phyloP scores from a whole-genome alignment of 805 yeast species.

The Wickerhamomyces bisporus region DNA sequence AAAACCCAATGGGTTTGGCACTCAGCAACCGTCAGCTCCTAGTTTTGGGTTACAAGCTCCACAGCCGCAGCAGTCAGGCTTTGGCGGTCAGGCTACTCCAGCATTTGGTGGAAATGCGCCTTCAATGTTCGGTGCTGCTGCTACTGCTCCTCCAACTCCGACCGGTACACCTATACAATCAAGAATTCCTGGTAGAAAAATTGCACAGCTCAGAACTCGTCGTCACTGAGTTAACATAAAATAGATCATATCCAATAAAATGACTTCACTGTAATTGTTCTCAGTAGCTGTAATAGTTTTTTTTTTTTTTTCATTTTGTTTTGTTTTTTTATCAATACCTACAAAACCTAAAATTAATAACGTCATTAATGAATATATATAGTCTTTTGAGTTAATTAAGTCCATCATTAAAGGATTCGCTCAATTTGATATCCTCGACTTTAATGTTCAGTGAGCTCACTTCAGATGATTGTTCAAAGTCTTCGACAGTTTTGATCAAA shows the following conservation, averaged over 20 bases:
- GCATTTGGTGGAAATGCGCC: slow-evolving; percentile 2
- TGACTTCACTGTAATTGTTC: too few species aligned
- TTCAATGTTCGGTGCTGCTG: slow-evolving; percentile 4
- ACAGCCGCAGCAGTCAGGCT: neutral
- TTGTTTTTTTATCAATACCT: too few species aligned
- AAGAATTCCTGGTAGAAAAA: slow-evolving; percentile 20
- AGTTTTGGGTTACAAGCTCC: slow-evolving; percentile 1
- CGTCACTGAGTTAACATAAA: slow-evolving; percentile 14
- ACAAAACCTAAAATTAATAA: too few species aligned
- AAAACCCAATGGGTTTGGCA: slow-evolving; percentile 2
- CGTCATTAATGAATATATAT: too few species aligned
- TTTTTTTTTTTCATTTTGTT: too few species aligned
- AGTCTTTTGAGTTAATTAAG: too few species aligned
- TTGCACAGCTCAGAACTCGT: slow-evolving; percentile 24
- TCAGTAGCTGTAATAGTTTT: too few species aligned
- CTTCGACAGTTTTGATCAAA: slow-evolving; percentile 52
- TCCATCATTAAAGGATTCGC: too few species aligned
- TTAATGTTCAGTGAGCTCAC: neutral
- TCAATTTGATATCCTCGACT: neutral
- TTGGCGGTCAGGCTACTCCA: slow-evolving; percentile 9
- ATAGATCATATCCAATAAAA: too few species aligned
- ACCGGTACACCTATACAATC: slow-evolving; percentile 9
- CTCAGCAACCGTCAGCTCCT: neutral
- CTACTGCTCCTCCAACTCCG: slow-evolving; percentile 17
- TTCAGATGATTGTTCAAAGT: slow-evolving; percentile 18